Percentiles rank a stretch among this genome's conserved stretches.
Conservation (phyloP, 2,329 filamentous ascomycete genomes). For the Ceratocystis diversiconidia region DNA sequence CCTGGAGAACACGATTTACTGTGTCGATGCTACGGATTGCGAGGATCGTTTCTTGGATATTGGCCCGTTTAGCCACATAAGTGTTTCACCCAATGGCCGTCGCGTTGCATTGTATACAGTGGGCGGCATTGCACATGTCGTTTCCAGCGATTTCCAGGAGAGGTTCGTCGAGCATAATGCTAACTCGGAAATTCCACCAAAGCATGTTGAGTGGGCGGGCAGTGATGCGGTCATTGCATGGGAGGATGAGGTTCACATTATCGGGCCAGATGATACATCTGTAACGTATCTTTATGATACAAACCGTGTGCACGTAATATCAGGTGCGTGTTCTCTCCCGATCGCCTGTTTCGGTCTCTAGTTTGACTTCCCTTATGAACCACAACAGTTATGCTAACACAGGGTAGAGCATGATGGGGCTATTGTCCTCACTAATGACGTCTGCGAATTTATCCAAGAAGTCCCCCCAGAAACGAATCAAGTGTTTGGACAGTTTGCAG, state of each 20-base stretch:
- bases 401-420: constrained; percentile 61
- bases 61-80: constrained; percentile 81
- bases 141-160: constrained; percentile 89
- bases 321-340: constrained; percentile 39
- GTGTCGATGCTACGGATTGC: constrained; percentile 76
- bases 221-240: constrained; percentile 90
- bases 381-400: background rate
- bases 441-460: constrained; percentile 95
- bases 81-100: constrained; percentile 78
- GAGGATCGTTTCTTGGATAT: constrained; percentile 85
- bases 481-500: constrained; percentile 77
- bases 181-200: constrained; percentile 67
- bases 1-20: constrained; percentile 68
- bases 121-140: constrained; percentile 77
- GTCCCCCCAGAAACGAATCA: constrained; percentile 77
- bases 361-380: background rate
- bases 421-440: constrained; percentile 75
- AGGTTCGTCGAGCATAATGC: constrained; percentile 86
- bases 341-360: constrained; percentile 15
- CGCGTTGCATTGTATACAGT: constrained; percentile 78
- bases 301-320: constrained; percentile 72
- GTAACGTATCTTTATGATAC: constrained; percentile 78
- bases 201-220: constrained; percentile 89
- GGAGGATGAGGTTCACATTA: constrained; percentile 93
- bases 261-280: constrained; percentile 68